phyloP scores from a whole-genome alignment of 306 rosid genomes.

The Trichosanthes truncata region DNA sequence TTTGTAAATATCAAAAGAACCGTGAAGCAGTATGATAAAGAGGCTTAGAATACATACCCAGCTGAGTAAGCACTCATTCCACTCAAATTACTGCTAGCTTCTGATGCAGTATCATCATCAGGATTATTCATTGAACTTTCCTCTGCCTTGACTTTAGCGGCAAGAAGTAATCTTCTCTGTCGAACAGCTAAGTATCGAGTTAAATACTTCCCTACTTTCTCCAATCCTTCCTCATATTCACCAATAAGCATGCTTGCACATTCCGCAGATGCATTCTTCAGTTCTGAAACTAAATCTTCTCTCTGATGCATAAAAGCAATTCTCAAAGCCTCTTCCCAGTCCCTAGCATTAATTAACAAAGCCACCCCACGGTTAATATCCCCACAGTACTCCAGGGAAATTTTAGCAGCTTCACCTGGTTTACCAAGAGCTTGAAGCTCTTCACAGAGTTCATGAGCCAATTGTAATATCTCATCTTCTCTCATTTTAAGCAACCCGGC shows the following conservation, averaged over 20 bases:
- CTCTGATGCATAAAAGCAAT: constrained; percentile 60
- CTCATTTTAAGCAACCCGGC: constrained; percentile 74
- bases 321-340: constrained; percentile 89
- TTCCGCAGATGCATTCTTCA: constrained; percentile 65
- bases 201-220: constrained; percentile 91
- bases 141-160: constrained; percentile 70
- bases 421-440: constrained; percentile 97
- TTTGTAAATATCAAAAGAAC: neutral
- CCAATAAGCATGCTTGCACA: constrained; percentile 55
- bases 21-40: neutral
- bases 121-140: constrained; percentile 52
- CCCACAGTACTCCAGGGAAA: constrained; percentile 75
- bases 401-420: constrained; percentile 90
- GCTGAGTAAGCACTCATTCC: constrained; percentile 98
- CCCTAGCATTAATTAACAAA: constrained; percentile 56
- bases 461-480: constrained; percentile 46
- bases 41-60: constrained; percentile 36
- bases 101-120: constrained; percentile 84
- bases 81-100: constrained; percentile 92
- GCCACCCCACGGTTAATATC: constrained; percentile 45
- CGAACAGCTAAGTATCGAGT: constrained; percentile 91
- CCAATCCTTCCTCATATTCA: constrained; percentile 81
- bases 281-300: constrained; percentile 52
- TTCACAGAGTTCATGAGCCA: constrained; percentile 88
- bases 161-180: constrained; percentile 89